Evolutionary conservation across 768 basidiomycete genomes (phyloP).

Genomic region (Amanita subjunquillea): DNA sequence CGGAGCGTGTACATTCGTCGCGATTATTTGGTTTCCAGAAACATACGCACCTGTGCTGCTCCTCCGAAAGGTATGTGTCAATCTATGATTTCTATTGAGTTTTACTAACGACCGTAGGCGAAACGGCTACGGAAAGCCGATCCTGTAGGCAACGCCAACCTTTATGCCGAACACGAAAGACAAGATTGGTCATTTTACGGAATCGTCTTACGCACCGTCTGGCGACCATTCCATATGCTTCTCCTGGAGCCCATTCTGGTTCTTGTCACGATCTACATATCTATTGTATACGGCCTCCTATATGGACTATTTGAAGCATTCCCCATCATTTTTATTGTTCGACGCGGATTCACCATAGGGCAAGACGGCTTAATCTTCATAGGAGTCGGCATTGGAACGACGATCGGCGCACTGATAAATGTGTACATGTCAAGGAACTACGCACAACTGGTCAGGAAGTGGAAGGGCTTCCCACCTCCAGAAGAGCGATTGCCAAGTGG

Average conservation of each 20-base stretch:
- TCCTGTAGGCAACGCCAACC: slow-evolving; percentile 28
- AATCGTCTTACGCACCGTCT: slow-evolving; percentile 43
- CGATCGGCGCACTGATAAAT: slow-evolving; percentile 32
- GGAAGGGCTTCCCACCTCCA: slow-evolving; percentile 47
- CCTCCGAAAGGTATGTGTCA: slow-evolving; percentile 25
- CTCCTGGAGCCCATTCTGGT: slow-evolving; percentile 52
- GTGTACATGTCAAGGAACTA: slow-evolving; percentile 26
- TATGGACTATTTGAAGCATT: slow-evolving; percentile 49
- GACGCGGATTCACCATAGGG: slow-evolving; percentile 26
- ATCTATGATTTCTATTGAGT: background rate
- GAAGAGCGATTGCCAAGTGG: slow-evolving; percentile 47
- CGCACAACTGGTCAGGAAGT: slow-evolving; percentile 31
- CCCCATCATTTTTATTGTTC: slow-evolving; percentile 34
- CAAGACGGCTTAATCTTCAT: slow-evolving; percentile 43
- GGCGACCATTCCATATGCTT: slow-evolving; percentile 54
- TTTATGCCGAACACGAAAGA: slow-evolving; percentile 49
- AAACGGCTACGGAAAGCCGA: slow-evolving; percentile 37
- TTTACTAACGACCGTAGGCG: slow-evolving; percentile 15
- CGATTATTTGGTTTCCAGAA: slow-evolving; percentile 44
- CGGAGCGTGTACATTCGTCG: slow-evolving; percentile 34
- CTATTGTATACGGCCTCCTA: slow-evolving; percentile 49
- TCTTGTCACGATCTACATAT: slow-evolving; percentile 50
- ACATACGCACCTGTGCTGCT: slow-evolving; percentile 59
- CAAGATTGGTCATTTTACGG: slow-evolving; percentile 42
- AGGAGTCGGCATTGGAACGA: slow-evolving; percentile 41